A percentile compares a stretch with the other conserved stretches of the same genome.
These are phyloP conservation scores for Pseudoneurospora amorphoporcata DNA, from an alignment of 495 filamentous ascomycete genomes.

Conservation along the genomic window DNA sequence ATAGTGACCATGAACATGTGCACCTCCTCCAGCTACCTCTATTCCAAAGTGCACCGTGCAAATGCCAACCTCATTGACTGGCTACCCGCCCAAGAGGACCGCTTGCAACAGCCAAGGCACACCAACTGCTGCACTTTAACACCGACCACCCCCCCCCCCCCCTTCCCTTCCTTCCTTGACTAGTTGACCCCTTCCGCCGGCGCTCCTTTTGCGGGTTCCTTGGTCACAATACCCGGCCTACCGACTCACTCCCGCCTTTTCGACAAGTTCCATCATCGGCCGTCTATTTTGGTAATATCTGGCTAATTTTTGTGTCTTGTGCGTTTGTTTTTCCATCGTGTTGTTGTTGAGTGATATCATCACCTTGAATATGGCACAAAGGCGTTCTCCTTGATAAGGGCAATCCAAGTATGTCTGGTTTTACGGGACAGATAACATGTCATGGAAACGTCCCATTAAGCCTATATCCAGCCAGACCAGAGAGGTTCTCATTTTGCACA, in stretches of 20 bases:
- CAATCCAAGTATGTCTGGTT: not conserved
- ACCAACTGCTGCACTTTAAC: not conserved
- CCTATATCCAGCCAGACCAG: not conserved
- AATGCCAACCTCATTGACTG: not conserved
- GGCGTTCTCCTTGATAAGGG: not conserved
- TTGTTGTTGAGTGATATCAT: not conserved
- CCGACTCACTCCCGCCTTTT: not conserved
- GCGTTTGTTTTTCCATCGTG: not conserved
- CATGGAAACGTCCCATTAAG: not conserved
- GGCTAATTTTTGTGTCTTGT: not conserved
- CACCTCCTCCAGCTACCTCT: not conserved
- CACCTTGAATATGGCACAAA: not conserved
- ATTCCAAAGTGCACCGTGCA: not conserved
- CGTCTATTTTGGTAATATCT: not conserved
- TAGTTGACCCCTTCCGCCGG: not conserved
- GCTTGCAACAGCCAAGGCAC: not conserved
- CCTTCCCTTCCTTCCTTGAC: no score
- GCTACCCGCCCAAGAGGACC: not conserved
- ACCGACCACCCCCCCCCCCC: not conserved
- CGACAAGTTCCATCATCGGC: not conserved
- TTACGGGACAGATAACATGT: not conserved
- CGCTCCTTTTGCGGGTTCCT: constrained; percentile 1
- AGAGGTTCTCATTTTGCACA: not conserved
- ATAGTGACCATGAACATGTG: not conserved
- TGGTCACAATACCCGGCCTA: not conserved